phyloP scores from a whole-genome alignment of 805 yeast species.

The Starmerella vitae region DNA sequence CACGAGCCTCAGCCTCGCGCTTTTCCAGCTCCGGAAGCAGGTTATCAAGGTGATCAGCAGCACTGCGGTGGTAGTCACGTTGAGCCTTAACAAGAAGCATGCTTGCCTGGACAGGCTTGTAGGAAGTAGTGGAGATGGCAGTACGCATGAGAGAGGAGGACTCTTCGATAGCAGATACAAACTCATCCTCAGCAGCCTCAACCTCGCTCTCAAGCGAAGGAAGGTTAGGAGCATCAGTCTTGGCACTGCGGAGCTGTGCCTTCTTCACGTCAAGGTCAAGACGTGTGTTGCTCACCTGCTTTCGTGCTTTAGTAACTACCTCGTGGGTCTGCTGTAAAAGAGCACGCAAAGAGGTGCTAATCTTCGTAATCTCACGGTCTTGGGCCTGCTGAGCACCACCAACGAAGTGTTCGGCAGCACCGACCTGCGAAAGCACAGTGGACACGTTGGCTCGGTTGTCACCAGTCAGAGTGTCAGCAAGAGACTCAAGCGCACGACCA shows the following conservation, averaged over 20 bases:
- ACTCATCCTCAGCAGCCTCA: slow-evolving; percentile 75
- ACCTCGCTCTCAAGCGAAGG: slow-evolving; percentile 62
- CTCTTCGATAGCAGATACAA: slow-evolving; percentile 79
- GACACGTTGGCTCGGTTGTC: slow-evolving; percentile 41
- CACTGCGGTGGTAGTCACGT: slow-evolving; percentile 64
- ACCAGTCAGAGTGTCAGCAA: slow-evolving; percentile 27
- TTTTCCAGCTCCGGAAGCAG: slow-evolving; percentile 52
- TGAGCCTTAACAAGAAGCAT: slow-evolving; percentile 64
- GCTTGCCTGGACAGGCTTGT: slow-evolving; percentile 49
- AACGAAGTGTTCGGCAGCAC: slow-evolving; percentile 55
- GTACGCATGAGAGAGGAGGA: slow-evolving; percentile 73
- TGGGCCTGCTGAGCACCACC: slow-evolving; percentile 76
- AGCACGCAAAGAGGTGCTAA: slow-evolving; percentile 52
- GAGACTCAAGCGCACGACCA: slow-evolving; percentile 44
- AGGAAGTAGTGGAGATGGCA: slow-evolving; percentile 48
- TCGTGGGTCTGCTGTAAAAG: slow-evolving; percentile 47
- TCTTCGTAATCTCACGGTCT: slow-evolving; percentile 59
- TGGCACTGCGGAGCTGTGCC: slow-evolving; percentile 29
- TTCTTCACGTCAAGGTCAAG: slow-evolving; percentile 70
- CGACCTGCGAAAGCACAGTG: slow-evolving; percentile 50
- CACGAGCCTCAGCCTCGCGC: slow-evolving; percentile 17
- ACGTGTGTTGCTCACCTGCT: slow-evolving; percentile 63
- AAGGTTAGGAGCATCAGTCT: slow-evolving; percentile 48
- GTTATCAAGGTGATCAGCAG: slow-evolving; percentile 50
- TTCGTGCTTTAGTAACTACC: slow-evolving; percentile 55